phyloP scores from a whole-genome alignment of 306 rosid species.

The Luffa aegyptiaca region DNA sequence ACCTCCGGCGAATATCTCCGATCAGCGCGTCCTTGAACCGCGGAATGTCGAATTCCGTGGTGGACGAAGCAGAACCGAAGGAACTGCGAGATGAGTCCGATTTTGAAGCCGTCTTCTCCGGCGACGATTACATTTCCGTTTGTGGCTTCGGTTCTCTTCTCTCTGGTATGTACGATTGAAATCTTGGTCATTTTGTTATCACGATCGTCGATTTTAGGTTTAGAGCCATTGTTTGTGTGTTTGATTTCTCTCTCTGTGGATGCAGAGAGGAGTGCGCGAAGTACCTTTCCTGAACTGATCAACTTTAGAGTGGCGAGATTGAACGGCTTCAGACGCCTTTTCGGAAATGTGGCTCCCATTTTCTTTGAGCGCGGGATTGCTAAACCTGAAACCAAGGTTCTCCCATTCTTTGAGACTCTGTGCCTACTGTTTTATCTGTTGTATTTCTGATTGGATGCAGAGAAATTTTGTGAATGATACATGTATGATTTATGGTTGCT shows the following conservation, averaged over 20 bases:
- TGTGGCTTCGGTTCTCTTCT: slow-evolving; percentile 96
- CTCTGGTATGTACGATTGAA: slow-evolving; percentile 37
- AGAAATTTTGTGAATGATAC: slow-evolving; percentile 4
- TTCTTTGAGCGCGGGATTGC: slow-evolving; percentile 97
- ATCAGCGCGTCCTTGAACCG: slow-evolving; percentile 23
- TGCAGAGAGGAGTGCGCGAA: slow-evolving; percentile 77
- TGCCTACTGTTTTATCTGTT: background rate
- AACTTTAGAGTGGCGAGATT: slow-evolving; percentile 60
- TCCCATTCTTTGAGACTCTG: background rate
- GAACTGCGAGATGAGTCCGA: slow-evolving; percentile 52
- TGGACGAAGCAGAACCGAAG: background rate
- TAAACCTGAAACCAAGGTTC: slow-evolving; percentile 78
- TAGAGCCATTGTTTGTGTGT: background rate
- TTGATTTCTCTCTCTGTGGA: background rate
- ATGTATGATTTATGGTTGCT: background rate
- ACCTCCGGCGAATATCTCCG: slow-evolving; percentile 12
- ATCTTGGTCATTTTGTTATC: slow-evolving; percentile 8
- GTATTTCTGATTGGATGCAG: background rate
- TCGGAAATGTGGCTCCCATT: slow-evolving; percentile 72
- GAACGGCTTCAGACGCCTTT: slow-evolving; percentile 68
- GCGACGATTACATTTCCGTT: slow-evolving; percentile 49
- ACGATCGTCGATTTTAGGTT: background rate
- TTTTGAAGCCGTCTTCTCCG: slow-evolving; percentile 32
- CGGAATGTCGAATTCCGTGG: slow-evolving; percentile 12
- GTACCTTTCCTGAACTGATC: slow-evolving; percentile 73